Evolutionary conservation across 495 filamentous ascomycete genomes (phyloP).

Genomic region (Penicillium mononematosum): DNA sequence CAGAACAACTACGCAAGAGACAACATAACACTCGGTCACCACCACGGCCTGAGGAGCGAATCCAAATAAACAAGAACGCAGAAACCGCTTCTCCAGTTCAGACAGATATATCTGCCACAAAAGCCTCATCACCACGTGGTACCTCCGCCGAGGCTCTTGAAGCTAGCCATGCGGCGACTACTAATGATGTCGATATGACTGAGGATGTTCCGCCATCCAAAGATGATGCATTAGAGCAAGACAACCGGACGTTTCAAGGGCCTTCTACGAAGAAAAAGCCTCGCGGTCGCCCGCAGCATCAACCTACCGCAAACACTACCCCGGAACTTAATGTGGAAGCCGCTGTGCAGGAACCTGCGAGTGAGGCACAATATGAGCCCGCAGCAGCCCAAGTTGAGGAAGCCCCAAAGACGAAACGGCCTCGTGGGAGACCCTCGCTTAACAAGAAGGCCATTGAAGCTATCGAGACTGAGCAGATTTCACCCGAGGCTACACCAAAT

Average conservation of each 20-base stretch:
- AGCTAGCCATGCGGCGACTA: background rate
- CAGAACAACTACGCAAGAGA: conserved; percentile 11
- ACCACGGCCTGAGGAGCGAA: background rate
- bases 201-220: background rate
- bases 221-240: background rate
- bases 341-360: background rate
- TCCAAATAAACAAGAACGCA: background rate
- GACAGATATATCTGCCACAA: background rate
- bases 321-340: conserved; percentile 1
- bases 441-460: background rate
- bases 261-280: conserved; percentile 6
- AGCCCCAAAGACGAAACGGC: conserved; percentile 9
- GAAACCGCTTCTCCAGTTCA: conserved; percentile 3
- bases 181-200: background rate
- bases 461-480: background rate
- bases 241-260: background rate
- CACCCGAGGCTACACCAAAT: conserved; percentile 3
- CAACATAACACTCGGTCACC: conserved; percentile 23
- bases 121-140: background rate
- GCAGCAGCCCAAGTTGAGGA: background rate
- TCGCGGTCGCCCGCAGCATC: conserved; percentile 4
- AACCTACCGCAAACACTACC: background rate
- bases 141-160: background rate
- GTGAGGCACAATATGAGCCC: background rate
- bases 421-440: conserved; percentile 16